phyloP scores from a whole-genome alignment of 768 basidiomycete genomes.

The Amanita molliuscula region DNA sequence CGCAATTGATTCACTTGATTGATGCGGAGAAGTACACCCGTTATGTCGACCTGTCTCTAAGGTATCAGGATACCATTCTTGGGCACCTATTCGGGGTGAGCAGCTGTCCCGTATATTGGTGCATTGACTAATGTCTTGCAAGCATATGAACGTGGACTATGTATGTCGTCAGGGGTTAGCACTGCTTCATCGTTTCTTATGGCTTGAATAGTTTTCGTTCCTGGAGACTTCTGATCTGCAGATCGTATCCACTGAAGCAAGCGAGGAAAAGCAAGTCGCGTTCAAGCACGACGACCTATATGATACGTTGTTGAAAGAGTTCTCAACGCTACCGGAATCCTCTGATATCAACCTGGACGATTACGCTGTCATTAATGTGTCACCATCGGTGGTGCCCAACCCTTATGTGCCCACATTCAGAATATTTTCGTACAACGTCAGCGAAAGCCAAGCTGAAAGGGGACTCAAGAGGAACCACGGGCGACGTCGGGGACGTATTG shows the following conservation, averaged over 20 bases:
- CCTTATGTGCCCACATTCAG: slow-evolving; percentile 75
- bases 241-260: slow-evolving; percentile 20
- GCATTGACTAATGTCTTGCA: slow-evolving; percentile 2
- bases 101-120: slow-evolving; percentile 12
- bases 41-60: slow-evolving; percentile 64
- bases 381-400: slow-evolving; percentile 80
- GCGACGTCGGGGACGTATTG: slow-evolving; percentile 35
- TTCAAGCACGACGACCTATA: slow-evolving; percentile 28
- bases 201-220: slow-evolving; percentile 38
- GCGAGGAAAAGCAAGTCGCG: slow-evolving; percentile 11
- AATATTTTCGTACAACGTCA: slow-evolving; percentile 74
- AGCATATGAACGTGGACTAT: slow-evolving; percentile 85
- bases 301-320: slow-evolving; percentile 54
- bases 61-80: slow-evolving; percentile 81
- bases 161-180: slow-evolving; percentile 25
- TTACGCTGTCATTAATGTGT: slow-evolving; percentile 71
- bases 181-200: slow-evolving; percentile 5
- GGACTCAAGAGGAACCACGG: slow-evolving; percentile 31
- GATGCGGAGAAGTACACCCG: slow-evolving; percentile 39
- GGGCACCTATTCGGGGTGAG: slow-evolving; percentile 76
- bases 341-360: slow-evolving; percentile 47
- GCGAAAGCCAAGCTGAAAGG: slow-evolving; percentile 17
- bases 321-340: slow-evolving; percentile 47
- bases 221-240: slow-evolving; percentile 44
- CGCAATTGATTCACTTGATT: slow-evolving; percentile 10